Evolutionary conservation across 306 rosid genomes (phyloP), one percentile per base, ranked within the genome.

Genomic region (Malus orientalis): DNA sequence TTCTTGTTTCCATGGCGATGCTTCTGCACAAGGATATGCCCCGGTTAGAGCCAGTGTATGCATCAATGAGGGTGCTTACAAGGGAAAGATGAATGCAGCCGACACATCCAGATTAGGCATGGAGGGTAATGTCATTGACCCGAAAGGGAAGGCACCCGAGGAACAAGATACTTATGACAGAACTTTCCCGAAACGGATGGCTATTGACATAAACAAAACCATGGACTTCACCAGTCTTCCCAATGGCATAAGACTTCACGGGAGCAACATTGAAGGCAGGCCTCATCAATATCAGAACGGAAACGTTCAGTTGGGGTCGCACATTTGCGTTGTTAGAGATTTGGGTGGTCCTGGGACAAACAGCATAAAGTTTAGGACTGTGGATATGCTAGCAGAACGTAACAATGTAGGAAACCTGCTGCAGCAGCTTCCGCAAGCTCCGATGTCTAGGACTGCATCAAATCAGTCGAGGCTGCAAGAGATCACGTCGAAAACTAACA

Each of bases 321-420:
- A 79, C 62, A 72, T 71, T 49, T 53, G 78, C 38, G 73, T 71
- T 30, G 59, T 67, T 67, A 71, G 78, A 59, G 77, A 76, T 40
- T 51, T 42, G 13, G 45, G 23, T 38, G 59, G 25, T 69, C 65
- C 74, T 14, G 73, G 73, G 49, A 67, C 32, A 65, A 53, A 74
- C 65, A 55, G 59, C 33, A 32, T 15, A 25, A 79, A 73, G 47
- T 80, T 76, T 64, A 69, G 19, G 67, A 67, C 65, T 40, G 12
- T 80, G 15, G 80, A 84, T 40, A 77, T 77, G 84, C n/a, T 79
- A 40, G 67, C 75, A 20, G 66, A 76, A 54, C 44, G 32, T 38
- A 62, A 47, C 30, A 69, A 25, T 47, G 25, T 51, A 3, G 64
- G 54, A 69, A 73, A 36, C 76, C 76, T n/a, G 70, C 73, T n/a